Evolutionary conservation across 257 asterid genomes (phyloP).

Genomic region (Parsonsia alboflavescens): DNA sequence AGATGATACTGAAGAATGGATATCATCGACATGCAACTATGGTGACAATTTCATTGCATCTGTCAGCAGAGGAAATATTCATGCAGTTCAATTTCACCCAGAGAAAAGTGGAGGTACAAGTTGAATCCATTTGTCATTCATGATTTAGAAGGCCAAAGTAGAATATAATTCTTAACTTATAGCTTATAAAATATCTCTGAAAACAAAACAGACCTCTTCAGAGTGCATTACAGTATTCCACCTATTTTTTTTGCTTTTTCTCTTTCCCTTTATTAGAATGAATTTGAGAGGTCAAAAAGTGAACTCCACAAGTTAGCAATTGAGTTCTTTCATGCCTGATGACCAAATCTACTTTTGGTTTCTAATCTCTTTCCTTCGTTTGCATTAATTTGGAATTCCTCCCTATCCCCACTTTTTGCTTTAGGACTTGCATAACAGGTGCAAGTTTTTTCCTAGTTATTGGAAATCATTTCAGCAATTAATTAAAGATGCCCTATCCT

Average conservation of each 20-base stretch:
- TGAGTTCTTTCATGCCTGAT: too few relatives aligned
- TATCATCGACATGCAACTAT: conserved; percentile 80
- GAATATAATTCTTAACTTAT: background rate
- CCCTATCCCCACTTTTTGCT: background rate
- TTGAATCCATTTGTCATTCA: background rate
- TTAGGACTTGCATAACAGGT: background rate
- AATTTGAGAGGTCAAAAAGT: background rate
- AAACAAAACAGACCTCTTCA: background rate
- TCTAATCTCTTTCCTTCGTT: background rate
- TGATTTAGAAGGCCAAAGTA: background rate
- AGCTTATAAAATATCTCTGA: background rate
- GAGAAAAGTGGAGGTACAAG: conserved; percentile 94
- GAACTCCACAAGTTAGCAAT: too few relatives aligned
- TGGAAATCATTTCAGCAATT: background rate
- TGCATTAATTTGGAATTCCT: conserved; percentile 7
- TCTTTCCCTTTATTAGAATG: background rate
- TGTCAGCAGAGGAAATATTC: conserved; percentile 78
- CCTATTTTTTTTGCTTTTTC: background rate
- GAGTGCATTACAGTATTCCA: background rate
- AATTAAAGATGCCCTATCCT: background rate
- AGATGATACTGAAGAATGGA: conserved; percentile 81
- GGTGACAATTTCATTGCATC: conserved; percentile 81
- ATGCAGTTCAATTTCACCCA: conserved; percentile 97
- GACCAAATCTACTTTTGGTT: background rate
- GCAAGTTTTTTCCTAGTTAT: background rate